Evolutionary conservation across 768 basidiomycete species (phyloP), one percentile per base, ranked within the genome.

Genomic region (Termitomyces sp.): DNA sequence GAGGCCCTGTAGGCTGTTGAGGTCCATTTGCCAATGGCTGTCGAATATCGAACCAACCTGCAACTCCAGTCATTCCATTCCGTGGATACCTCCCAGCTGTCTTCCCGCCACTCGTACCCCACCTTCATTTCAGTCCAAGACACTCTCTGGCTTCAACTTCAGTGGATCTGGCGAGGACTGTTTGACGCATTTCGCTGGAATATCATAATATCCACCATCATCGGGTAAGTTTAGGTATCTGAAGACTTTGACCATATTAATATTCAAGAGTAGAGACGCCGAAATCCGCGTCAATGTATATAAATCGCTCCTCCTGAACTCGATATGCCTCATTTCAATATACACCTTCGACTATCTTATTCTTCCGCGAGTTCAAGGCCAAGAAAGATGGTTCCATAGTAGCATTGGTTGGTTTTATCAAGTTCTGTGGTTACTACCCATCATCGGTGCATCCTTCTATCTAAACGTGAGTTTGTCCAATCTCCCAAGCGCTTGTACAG

Each of bases 381-480:
- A 83, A 57, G 81, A 83, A 61, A 84, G 79, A 62, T 90, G 87
- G 87, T 71, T 90, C 44, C 87, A 87, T 68, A 79, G 85, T 28
- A 89, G 91, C 66, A 78, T 92, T 12, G 86, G 88, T 11, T 87
- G 85, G 84, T 84, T 91, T 65, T 92, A 90, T 71, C 89, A 87
- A 67, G 74, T 84, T 8, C 73, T 95, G 42, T 95, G 92, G 92
- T 74, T 95, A 4, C 73, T 90, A 20, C 94, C 94, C 0, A 81
- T 94, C 56, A 80, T 93, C 8, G 87, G 87, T 1, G 73, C 76
- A 28, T 92, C 92, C 12, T 81, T 94, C 59, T 94, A 94, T 74
- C 79, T 94, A 49, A 95, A 94, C 66, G 94, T 92, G 66, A 69
- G 88, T 77, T 32, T 24, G 20, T 42, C n/a, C 28, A 39, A 12